These are phyloP conservation scores for Stromatinia cepivora DNA, from an alignment of 2,329 filamentous ascomycete genomes.

Conservation along the genomic window DNA sequence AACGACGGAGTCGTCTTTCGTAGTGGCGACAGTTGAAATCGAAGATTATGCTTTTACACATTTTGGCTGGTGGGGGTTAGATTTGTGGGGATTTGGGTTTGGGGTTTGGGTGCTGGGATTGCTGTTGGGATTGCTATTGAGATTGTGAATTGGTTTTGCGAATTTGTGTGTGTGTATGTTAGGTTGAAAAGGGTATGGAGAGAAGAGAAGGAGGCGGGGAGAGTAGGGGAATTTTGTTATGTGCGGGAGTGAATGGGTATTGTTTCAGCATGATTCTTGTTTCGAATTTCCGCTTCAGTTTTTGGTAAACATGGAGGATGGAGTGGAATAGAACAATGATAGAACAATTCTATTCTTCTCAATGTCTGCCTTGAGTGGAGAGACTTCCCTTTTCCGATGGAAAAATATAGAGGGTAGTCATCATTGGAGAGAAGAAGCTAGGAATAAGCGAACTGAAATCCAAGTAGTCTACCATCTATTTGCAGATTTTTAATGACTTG, in stretches of 20 bases:
- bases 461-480: not conserved
- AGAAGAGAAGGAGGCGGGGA: no score
- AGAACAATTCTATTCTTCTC: not conserved
- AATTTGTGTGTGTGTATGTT: not conserved
- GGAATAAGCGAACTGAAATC: not conserved
- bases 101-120: not conserved
- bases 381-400: not conserved
- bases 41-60: slow-evolving; percentile 5
- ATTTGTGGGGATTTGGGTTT: not conserved
- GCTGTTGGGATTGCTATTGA: not conserved
- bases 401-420: not conserved
- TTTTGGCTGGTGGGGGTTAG: not conserved
- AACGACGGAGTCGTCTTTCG: not conserved
- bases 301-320: not conserved
- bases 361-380: not conserved
- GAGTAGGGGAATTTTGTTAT: not conserved
- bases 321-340: not conserved
- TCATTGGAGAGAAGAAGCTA: not conserved
- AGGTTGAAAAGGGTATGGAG: not conserved
- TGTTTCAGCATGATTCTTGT: not conserved
- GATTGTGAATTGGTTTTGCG: not conserved
- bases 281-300: not conserved
- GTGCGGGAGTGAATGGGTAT: not conserved
- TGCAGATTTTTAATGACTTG: not conserved
- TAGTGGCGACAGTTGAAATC: slow-evolving; percentile 1